Base-by-base conservation (phyloP, 75 land plant species). In the Ceratopteris richardii region DNA sequence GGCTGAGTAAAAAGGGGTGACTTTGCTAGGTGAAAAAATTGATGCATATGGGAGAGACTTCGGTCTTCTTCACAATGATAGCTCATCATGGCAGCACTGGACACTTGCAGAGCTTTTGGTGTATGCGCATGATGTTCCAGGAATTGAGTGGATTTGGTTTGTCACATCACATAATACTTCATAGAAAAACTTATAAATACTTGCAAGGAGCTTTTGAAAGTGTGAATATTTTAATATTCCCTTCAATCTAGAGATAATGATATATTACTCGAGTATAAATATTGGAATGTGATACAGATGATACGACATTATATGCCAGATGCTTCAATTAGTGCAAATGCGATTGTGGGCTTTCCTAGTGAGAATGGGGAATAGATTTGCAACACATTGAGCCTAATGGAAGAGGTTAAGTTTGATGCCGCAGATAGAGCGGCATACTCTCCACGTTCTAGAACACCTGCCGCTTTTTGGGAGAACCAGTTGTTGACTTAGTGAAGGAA, bases 41-140 rank as follows among this genome's bases (percentile, higher is more conserved):
- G 42, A 40, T 40, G 42, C 42, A 9, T 40, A 40, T 40, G 42
- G 42, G 14, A 40, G 42, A 40, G 42, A 40, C 42, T 40, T 40
- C 12, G 42, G 42, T 14, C 42, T 40, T 40, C 42, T 9, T 9
- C 12, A 14, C 9, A 14, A 40, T 9, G 42, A 40, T 14, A 40
- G 12, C 9, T 40, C 42, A 40, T 40, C 42, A 40, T 14, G 42
- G 42, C 42, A 14, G 12, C 42, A 14, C 14, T 40, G 42, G 42
- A 40, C 42, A 40, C 42, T 40, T 9, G 42, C 42, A 9, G 42
- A 40, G 9, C 42, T 40, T 9, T 14, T 40, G 42, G 12, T 40
- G 9, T 40, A 40, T 14, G 14, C 14, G 14, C 42, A 40, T 40
- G 42, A 40, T 40, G 42, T 40, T 40, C n/a, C n/a, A n/a, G n/a